Percentiles rank a stretch among this genome's conserved stretches.
Conservation (phyloP, 164 flowering plant genomes). For the Brasenia schreberi region DNA sequence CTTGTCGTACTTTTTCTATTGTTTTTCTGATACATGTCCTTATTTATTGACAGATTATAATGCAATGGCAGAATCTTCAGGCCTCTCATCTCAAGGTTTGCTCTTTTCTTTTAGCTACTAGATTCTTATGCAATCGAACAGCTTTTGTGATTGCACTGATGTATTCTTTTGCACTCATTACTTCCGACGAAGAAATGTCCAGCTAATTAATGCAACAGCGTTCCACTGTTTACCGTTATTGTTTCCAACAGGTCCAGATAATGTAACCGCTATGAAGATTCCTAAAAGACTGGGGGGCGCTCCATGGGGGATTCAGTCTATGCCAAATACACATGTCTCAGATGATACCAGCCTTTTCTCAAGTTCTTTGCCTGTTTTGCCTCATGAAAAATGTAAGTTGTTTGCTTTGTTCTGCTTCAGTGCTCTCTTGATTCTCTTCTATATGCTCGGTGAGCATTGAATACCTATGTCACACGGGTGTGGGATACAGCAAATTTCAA, state of each 20-base stretch:
- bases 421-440: background rate
- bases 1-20: background rate
- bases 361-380: conserved; percentile 84
- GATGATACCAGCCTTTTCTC: conserved; percentile 76
- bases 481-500: too few species aligned
- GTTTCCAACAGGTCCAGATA: background rate
- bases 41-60: background rate
- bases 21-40: background rate
- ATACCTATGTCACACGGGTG: too few species aligned
- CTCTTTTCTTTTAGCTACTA: background rate
- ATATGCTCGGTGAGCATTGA: background rate
- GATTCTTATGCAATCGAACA: conserved; percentile 10
- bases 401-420: background rate
- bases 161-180: too few species aligned
- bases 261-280: background rate
- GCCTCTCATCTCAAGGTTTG: background rate
- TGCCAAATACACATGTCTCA: conserved; percentile 33
- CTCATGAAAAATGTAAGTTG: conserved; percentile 63
- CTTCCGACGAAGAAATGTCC: too few species aligned
- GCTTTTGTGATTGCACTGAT: conserved; percentile 16
- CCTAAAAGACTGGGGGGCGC: conserved; percentile 24
- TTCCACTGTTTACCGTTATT: background rate
- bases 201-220: conserved; percentile 9
- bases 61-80: background rate
- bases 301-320: conserved; percentile 33